Base-by-base conservation (phyloP, 495 filamentous ascomycete species). In the Hypoxylon cercidicola region DNA sequence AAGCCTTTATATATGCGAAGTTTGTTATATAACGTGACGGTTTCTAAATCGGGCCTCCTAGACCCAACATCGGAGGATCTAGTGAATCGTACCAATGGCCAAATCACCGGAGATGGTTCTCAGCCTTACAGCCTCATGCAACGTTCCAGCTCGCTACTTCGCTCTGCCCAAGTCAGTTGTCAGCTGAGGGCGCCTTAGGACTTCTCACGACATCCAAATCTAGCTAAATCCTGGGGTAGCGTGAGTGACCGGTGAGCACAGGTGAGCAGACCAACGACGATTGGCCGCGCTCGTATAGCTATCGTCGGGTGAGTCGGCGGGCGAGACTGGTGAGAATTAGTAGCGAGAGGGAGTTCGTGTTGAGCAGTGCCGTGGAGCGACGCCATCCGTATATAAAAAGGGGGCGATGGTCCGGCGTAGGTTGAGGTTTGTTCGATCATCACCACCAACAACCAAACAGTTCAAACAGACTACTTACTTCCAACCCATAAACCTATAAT, bases 81-180 rank as follows among this genome's bases (percentile, higher is more conserved):
- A 48, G 39, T 39, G 30, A 49, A 32, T 19, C 20, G 55, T 57
- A 54, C 52, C 46, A 61, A 32, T 28, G n/a, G 34, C 52, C 37
- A 28, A 39, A 46, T 47, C 40, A 18, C 15, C 35, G n/a, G 15
- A 1, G 11, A 43, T 15, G 25, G 7, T 3, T 7, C 3, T 66
- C 63, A 66, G 63, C 63, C 51, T 39, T 61, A 66, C 18, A 61
- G 63, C 63, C 63, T 66, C 63, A 66, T 66, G 56, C 46, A 66
- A 61, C 45, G 63, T 66, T 57, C 37, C 52, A 66, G 40, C 40
- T 21, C 11, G 20, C 2, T 7, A 28, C 19, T 11, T 11, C 18
- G 28, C 50, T 60, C 44, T 55, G 50, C 39, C 16, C 28, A 10
- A 60, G 21, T 18, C 4, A 35, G 16, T 21, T n/a, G 32, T 58